Evolutionary conservation across 306 rosid species (phyloP).

Genomic region (Cicer arietinum): DNA sequence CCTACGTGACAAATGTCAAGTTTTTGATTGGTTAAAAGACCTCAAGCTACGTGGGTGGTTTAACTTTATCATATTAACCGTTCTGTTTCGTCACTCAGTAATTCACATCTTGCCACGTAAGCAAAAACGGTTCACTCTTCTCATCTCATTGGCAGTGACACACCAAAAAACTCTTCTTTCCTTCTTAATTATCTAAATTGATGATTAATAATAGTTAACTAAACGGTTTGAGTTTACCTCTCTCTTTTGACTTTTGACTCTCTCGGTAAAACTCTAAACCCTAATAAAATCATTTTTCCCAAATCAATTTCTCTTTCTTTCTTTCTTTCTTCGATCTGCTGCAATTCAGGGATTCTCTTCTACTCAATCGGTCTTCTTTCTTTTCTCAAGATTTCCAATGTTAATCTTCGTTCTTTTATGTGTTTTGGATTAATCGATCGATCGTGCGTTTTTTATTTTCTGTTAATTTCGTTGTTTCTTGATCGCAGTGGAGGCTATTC

Average conservation of each 20-base stretch:
- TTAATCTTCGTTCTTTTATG: neutral
- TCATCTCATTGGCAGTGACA: slow-evolving; percentile 42
- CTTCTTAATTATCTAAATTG: neutral
- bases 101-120: slow-evolving; percentile 38
- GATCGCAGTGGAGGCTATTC: slow-evolving; percentile 59
- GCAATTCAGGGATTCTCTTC: slow-evolving; percentile 18
- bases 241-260: slow-evolving; percentile 10
- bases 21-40: slow-evolving; percentile 49
- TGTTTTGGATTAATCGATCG: slow-evolving; percentile 14
- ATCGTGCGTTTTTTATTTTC: slow-evolving; percentile 25
- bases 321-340: slow-evolving; percentile 61
- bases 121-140: neutral
- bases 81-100: neutral
- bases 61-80: slow-evolving; percentile 8
- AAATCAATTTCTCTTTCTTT: slow-evolving; percentile 38
- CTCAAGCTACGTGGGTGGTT: slow-evolving; percentile 47
- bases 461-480: slow-evolving; percentile 36
- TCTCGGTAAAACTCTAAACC: slow-evolving; percentile 57
- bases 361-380: slow-evolving; percentile 50
- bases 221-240: slow-evolving; percentile 12
- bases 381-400: neutral
- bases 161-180: neutral
- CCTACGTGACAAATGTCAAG: slow-evolving; percentile 42
- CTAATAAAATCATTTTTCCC: slow-evolving; percentile 50
- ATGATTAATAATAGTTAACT: neutral